phyloP scores from a whole-genome alignment of 2,329 filamentous ascomycete genomes.

The Trichoderma sp. region DNA sequence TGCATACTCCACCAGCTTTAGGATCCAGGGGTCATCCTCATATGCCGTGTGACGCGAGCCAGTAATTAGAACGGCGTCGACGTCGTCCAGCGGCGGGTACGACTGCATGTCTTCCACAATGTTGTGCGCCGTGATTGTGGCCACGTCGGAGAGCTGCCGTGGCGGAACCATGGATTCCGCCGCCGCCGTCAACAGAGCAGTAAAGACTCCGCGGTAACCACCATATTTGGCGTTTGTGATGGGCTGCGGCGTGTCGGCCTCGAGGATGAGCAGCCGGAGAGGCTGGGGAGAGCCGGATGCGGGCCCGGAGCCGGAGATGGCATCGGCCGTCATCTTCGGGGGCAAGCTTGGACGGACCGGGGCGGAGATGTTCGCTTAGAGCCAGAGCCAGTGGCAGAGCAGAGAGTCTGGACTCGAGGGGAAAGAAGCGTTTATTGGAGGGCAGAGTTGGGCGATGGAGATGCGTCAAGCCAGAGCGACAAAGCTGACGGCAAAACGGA shows the following conservation, averaged over 20 bases:
- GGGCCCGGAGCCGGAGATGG: slow-evolving; percentile 15
- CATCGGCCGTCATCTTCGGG: slow-evolving; percentile 13
- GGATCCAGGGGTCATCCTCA: slow-evolving; percentile 44
- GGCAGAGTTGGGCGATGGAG: not conserved
- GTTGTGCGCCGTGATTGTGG: slow-evolving; percentile 66
- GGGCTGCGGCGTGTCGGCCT: slow-evolving; percentile 76
- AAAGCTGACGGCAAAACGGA: not conserved
- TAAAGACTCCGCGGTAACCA: slow-evolving; percentile 71
- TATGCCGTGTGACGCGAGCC: slow-evolving; percentile 61
- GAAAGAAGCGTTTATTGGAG: not conserved
- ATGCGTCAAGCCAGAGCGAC: slow-evolving; percentile 3
- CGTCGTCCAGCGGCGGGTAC: slow-evolving; percentile 69
- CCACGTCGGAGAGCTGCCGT: slow-evolving; percentile 40
- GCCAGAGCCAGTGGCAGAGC: not conserved
- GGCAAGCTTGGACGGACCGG: not conserved
- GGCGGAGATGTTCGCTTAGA: not conserved
- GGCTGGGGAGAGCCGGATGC: slow-evolving; percentile 36
- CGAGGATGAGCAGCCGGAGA: slow-evolving; percentile 79
- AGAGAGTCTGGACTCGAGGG: not conserved
- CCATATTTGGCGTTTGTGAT: slow-evolving; percentile 63
- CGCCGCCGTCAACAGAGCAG: slow-evolving; percentile 53
- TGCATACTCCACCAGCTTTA: slow-evolving; percentile 41
- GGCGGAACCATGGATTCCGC: slow-evolving; percentile 46
- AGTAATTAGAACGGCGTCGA: slow-evolving; percentile 82
- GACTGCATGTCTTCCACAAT: slow-evolving; percentile 61